phyloP scores from a whole-genome alignment of 83 land plant genomes.

The Picea engelmannii region DNA sequence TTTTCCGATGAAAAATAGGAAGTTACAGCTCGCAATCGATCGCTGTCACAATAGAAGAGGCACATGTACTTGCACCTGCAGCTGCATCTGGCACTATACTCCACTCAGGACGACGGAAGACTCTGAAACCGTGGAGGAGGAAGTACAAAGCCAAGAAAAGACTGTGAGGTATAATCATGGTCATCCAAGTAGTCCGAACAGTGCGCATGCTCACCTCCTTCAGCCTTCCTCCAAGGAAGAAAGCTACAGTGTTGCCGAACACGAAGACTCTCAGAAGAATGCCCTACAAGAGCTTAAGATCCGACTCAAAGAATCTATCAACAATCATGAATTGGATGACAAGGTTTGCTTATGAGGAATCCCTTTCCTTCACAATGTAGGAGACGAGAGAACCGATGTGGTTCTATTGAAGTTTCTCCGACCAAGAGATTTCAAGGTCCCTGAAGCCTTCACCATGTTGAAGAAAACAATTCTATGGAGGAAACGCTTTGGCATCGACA shows the following conservation, averaged over 20 bases:
- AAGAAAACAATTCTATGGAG: conserved; percentile 65
- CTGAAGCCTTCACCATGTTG: conserved; percentile 60
- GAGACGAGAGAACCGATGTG: conserved; percentile 65
- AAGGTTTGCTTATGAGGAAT: no score
- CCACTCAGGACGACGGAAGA: background rate
- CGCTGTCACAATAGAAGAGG: background rate
- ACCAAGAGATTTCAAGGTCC: conserved; percentile 77
- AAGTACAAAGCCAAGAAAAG: conserved; percentile 12
- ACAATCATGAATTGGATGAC: no score
- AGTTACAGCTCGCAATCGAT: background rate
- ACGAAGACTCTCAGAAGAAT: conserved; percentile 17
- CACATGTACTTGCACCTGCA: conserved; percentile 4
- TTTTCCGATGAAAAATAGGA: background rate
- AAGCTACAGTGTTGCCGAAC: conserved; percentile 47
- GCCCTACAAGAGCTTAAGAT: conserved; percentile 37
- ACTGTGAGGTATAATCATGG: conserved; percentile 14
- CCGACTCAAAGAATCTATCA: conserved; percentile 36
- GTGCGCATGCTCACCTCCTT: conserved; percentile 14
- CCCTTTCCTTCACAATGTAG: conserved; percentile 26
- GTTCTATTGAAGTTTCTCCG: conserved; percentile 83
- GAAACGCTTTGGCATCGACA: conserved; percentile 48
- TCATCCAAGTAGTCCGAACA: background rate
- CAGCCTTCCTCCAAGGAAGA: conserved; percentile 51
- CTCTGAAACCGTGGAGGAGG: no score
- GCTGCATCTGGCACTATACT: background rate